phyloP scores from a whole-genome alignment of 331 rosid genomes.

The Quercus tomentella region DNA sequence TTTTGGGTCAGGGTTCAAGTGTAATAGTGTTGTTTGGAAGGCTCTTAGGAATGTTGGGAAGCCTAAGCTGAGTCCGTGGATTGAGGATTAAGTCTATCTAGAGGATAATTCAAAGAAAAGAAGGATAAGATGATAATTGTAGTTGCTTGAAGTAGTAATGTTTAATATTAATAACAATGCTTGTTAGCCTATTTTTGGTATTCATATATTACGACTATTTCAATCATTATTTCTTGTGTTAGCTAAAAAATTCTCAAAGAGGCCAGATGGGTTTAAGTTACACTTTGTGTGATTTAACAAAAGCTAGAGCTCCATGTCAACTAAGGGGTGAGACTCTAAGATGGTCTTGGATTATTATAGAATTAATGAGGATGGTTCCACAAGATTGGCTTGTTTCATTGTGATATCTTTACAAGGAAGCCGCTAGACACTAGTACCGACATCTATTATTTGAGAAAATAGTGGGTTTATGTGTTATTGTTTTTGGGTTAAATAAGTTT shows the following conservation, averaged over 20 bases:
- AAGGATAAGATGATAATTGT: background rate
- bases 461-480: too few species aligned
- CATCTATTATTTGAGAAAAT: too few species aligned
- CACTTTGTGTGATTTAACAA: too few species aligned
- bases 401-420: too few species aligned
- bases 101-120: background rate
- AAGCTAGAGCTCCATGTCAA: accelerated
- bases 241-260: too few species aligned
- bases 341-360: too few species aligned
- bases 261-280: too few species aligned
- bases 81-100: background rate
- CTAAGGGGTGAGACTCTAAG: too few species aligned
- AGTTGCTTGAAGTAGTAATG: background rate
- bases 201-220: background rate
- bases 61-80: slow-evolving; percentile 52
- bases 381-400: too few species aligned
- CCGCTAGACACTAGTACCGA: too few species aligned
- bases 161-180: background rate
- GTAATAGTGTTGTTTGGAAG: slow-evolving; percentile 53
- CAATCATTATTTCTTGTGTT: background rate
- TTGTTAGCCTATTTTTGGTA: background rate
- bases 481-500: too few species aligned
- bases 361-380: too few species aligned
- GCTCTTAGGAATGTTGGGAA: slow-evolving; percentile 34
- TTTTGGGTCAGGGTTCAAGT: slow-evolving; percentile 59